phyloP scores from a whole-genome alignment of 2,329 filamentous ascomycete species.

The Paraconiothyrium sp. region DNA sequence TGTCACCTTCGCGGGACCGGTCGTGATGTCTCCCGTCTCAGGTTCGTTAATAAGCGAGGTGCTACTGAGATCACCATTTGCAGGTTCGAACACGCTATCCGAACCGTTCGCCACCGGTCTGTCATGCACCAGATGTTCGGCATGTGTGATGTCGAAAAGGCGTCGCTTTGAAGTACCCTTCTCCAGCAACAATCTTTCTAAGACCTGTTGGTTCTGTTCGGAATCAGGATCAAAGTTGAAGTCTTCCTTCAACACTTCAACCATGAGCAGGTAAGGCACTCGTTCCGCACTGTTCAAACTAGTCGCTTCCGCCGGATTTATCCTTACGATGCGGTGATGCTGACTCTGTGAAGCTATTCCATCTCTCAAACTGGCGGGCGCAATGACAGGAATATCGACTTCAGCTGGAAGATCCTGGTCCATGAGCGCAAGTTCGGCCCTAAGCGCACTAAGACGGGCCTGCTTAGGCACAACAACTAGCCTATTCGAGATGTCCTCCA shows the following conservation, averaged over 20 bases:
- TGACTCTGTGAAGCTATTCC: slow-evolving; percentile 78
- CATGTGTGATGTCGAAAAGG: slow-evolving; percentile 67
- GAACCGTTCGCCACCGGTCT: slow-evolving; percentile 55
- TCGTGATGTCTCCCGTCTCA: slow-evolving; percentile 54
- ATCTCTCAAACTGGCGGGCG: slow-evolving; percentile 76
- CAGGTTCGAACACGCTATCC: slow-evolving; percentile 87
- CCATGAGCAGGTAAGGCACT: slow-evolving; percentile 85
- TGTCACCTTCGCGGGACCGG: slow-evolving; percentile 41
- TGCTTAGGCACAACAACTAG: slow-evolving; percentile 83
- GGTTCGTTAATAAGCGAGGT: slow-evolving; percentile 72
- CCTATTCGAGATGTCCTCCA: slow-evolving; percentile 87
- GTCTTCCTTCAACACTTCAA: slow-evolving; percentile 82
- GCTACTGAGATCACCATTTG: slow-evolving; percentile 78
- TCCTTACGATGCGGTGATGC: slow-evolving; percentile 82
- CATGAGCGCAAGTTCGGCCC: slow-evolving; percentile 82
- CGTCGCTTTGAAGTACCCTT: slow-evolving; percentile 66
- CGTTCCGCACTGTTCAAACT: slow-evolving; percentile 88
- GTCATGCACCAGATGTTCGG: slow-evolving; percentile 60
- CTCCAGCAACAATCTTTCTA: slow-evolving; percentile 71
- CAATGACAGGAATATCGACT: slow-evolving; percentile 84
- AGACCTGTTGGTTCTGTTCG: slow-evolving; percentile 74
- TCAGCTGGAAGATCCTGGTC: slow-evolving; percentile 83
- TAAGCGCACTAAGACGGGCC: slow-evolving; percentile 80
- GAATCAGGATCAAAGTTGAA: slow-evolving; percentile 83
- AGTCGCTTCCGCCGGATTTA: slow-evolving; percentile 85